phyloP scores from a whole-genome alignment of 148 eudicot genomes.

The Fagopyrum homotropicum region DNA sequence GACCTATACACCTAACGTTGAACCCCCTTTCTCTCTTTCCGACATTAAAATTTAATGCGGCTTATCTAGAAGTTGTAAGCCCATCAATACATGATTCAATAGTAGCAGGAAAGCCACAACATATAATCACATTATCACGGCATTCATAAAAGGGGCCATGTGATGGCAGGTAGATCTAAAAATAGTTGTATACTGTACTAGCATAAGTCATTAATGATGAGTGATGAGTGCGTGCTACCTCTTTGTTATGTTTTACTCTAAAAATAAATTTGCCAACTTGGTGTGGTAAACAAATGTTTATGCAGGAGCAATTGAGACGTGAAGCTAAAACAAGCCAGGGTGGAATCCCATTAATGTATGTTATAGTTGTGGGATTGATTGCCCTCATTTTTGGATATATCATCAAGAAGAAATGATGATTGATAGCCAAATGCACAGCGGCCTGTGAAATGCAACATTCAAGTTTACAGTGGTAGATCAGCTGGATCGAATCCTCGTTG shows the following conservation, averaged over 20 bases:
- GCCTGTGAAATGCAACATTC: neutral
- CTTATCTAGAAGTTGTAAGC: neutral
- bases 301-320: conserved; percentile 59
- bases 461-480: neutral
- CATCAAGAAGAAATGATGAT: conserved; percentile 32
- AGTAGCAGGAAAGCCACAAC: neutral
- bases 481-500: neutral
- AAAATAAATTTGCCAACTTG: neutral
- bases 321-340: conserved; percentile 51
- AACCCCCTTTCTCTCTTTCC: neutral
- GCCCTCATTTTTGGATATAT: conserved; percentile 58
- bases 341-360: conserved; percentile 44
- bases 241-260: neutral
- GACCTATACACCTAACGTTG: neutral
- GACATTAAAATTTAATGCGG: neutral
- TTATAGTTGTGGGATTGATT: conserved; percentile 52
- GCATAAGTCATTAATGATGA: neutral
- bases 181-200: neutral
- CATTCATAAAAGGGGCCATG: neutral
- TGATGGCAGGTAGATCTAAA: neutral
- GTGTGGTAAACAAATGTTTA: conserved; percentile 2
- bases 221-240: neutral
- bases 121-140: neutral
- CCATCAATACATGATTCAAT: neutral
- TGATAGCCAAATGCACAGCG: conserved; percentile 12